These are phyloP conservation scores for Neofusicoccum parvum DNA, from an alignment of 2,329 filamentous ascomycete species.

Conservation along the genomic window DNA sequence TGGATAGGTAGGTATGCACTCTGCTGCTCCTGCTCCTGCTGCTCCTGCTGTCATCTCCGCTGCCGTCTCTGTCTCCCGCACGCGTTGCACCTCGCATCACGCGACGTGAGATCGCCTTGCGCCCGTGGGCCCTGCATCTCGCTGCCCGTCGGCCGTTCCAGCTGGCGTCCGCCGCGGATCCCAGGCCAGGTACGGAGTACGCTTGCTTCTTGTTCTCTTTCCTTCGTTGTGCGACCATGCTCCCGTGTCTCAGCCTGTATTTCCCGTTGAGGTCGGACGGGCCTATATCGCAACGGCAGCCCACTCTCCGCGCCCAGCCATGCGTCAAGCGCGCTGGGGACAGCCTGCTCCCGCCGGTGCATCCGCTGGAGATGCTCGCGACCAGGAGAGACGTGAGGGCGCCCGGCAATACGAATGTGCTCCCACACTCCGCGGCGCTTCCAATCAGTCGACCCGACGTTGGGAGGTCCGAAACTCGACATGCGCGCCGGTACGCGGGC, in stretches of 20 bases:
- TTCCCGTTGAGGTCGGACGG: not conserved
- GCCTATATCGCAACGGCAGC: not conserved
- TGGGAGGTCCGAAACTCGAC: not conserved
- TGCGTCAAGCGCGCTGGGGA: not conserved
- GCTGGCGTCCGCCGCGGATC: not conserved
- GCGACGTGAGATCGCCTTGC: not conserved
- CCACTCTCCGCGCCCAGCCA: not conserved
- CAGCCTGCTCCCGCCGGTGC: not conserved
- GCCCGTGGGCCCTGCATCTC: not conserved
- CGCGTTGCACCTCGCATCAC: constrained; percentile 12
- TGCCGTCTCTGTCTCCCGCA: not conserved
- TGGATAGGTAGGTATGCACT: not conserved
- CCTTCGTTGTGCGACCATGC: not conserved
- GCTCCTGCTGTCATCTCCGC: not conserved
- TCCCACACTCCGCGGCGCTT: not conserved
- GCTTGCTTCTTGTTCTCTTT: not conserved
- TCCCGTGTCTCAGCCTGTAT: not conserved
- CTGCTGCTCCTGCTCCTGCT: too few relatives aligned
- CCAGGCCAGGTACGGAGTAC: too few relatives aligned
- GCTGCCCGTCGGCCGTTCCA: not conserved
- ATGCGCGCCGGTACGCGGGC: not conserved
- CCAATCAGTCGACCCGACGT: not conserved
- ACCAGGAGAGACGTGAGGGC: not conserved
- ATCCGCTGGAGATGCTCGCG: too few relatives aligned
- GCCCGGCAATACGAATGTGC: not conserved